Base-by-base conservation (phyloP, 164 flowering plant species). In the Hamamelis virginiana region DNA sequence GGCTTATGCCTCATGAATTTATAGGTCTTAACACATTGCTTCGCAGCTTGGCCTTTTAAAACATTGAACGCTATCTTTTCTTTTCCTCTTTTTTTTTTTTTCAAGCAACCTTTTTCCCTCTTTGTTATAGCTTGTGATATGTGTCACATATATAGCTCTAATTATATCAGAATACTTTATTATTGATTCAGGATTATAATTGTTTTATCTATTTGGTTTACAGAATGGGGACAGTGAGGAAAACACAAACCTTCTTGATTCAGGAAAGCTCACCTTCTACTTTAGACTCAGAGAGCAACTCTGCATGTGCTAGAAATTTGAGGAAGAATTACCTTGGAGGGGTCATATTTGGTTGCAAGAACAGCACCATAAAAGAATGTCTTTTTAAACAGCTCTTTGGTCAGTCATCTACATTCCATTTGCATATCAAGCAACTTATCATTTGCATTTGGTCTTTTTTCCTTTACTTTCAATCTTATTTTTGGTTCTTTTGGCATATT, bases 341-440 rank as follows among this genome's bases (percentile, higher is more conserved):
- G 8, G 90, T 89, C 63, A 87, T 92, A 57, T 92, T 92, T 80
- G 94, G 97, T 58, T 91, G 95, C 82, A 89, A 50, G 15, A 64
- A 80, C 25, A 60, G 2, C 51, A 92, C 97, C 3, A 78, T 86
- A 16, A 62, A 70, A 41, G 98, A 92, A 79, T 92, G 98, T 67
- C 81, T 89, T 18, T 46, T 59, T 3, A 89, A 82, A 21, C 89
- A 91, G 69, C 75, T 92, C 3, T 92, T 92, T 78, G 98, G 97
- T 92, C 45, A 74, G 91, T 80, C 21, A 44, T 70, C 26, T 48
- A 23, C 18, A 38, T 46, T 28, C 14, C 4, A 13, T 46, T 59
- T 48, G 46, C 45, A 15, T 52, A 47, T 53, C 18, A 16, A 28
- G 16, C 19, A 33, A 28, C 22, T 59, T 28, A 18, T 33, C 41